Percentiles rank a stretch among this genome's conserved stretches.
phyloP scores from a whole-genome alignment of 495 filamentous ascomycete genomes.

The Margaritispora aquatica region DNA sequence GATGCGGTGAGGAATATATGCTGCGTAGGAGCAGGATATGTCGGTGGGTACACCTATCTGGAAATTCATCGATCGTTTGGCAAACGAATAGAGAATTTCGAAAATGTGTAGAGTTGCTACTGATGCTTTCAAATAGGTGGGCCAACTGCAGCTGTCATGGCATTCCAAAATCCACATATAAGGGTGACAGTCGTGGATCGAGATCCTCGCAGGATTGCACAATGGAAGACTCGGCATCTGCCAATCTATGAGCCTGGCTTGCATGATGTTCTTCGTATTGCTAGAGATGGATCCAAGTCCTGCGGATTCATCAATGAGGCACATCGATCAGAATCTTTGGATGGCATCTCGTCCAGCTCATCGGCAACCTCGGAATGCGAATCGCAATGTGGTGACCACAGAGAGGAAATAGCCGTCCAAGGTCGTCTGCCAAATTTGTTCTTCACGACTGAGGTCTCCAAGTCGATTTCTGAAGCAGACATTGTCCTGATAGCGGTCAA shows the following conservation, averaged over 20 bases:
- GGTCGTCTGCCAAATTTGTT: conserved; percentile 57
- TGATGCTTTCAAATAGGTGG: conserved; percentile 49
- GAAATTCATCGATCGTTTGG: no score
- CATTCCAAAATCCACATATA: conserved; percentile 62
- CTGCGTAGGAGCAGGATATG: conserved; percentile 60
- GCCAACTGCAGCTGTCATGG: conserved; percentile 70
- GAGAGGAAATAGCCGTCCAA: conserved; percentile 30
- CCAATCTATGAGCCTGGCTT: conserved; percentile 77
- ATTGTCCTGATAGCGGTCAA: conserved; percentile 75
- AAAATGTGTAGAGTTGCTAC: no score
- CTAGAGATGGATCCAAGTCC: conserved; percentile 52
- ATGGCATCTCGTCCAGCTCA: conserved; percentile 13
- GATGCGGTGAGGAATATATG: conserved; percentile 56
- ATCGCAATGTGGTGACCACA: conserved; percentile 23
- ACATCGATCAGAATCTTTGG: conserved; percentile 2
- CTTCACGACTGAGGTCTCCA: conserved; percentile 62
- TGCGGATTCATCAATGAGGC: conserved; percentile 27
- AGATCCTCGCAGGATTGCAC: conserved; percentile 54
- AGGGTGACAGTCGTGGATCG: conserved; percentile 67
- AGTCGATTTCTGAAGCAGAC: conserved; percentile 59
- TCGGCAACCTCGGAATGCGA: conserved; percentile 27
- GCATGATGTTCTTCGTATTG: conserved; percentile 54
- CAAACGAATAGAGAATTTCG: no score
- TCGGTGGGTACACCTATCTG: conserved; percentile 44
- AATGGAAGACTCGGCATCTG: conserved; percentile 67